A percentile compares a stretch with the other conserved stretches of the same genome.
phyloP scores from a whole-genome alignment of 257 asterid species.

The Parsonsia alboflavescens region DNA sequence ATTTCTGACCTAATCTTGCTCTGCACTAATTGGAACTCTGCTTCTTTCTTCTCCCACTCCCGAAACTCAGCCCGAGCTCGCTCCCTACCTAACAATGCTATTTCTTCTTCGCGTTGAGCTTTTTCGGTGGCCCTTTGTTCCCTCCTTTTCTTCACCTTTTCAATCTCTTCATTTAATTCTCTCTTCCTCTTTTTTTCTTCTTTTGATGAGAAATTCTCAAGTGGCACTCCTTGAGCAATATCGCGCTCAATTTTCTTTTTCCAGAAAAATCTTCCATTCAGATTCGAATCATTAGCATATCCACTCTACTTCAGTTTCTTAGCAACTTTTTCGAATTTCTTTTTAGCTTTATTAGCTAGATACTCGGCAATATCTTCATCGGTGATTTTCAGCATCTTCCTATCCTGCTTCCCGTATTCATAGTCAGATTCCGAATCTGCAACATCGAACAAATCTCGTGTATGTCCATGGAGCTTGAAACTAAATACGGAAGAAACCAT shows the following conservation, averaged over 20 bases:
- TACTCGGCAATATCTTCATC: not conserved
- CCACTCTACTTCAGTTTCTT: not conserved
- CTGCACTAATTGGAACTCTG: slow-evolving; percentile 95
- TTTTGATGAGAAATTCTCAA: not conserved
- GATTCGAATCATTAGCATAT: not conserved
- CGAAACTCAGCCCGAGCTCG: slow-evolving; percentile 95
- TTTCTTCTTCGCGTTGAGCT: slow-evolving; percentile 94
- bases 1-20: slow-evolving; percentile 86
- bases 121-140: slow-evolving; percentile 91
- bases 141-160: slow-evolving; percentile 88
- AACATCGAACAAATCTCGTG: not conserved
- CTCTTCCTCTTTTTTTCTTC: not conserved
- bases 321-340: not conserved
- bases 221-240: not conserved
- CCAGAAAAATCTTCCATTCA: not conserved
- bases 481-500: not conserved
- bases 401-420: not conserved
- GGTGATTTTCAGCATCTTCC: not conserved
- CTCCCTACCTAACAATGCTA: slow-evolving; percentile 92
- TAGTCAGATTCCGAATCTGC: not conserved
- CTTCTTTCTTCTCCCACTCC: slow-evolving; percentile 99
- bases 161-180: slow-evolving; percentile 47
- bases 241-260: not conserved
- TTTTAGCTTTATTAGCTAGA: not conserved
- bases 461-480: not conserved